Evolutionary conservation across 176 grass and related monocot genomes (phyloP), one percentile per base, ranked within the genome.

Genomic region (Oryza punctata): DNA sequence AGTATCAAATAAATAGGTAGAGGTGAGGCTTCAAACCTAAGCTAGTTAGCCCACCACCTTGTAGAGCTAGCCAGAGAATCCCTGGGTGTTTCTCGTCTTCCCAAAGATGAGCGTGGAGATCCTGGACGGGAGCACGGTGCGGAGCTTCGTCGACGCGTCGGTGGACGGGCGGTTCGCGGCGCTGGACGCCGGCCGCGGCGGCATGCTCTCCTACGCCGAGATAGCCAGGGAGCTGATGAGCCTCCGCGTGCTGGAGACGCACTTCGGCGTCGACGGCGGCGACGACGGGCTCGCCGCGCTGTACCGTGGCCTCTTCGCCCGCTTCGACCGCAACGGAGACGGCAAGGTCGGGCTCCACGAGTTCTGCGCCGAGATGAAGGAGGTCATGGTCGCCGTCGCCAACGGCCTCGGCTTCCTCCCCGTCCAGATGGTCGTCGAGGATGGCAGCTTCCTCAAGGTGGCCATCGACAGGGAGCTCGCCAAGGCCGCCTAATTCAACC

Each of bases 401-500:
- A 85, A 77, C 27, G 93, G 90, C 24, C 73, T 91, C 1, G 92
- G 83, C 0, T 87, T 87, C 67, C 19, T 94, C 7, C 92, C 92
- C 16, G 84, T 94, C 44, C 92, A 94, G 75, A 94, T 94, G 89
- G 89, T 94, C 59, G 76, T 91, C 18, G 86, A 94, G 76, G 89
- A 94, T 49, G 92, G 86, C 76, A 94, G 92, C 84, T 94, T 94
- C 69, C 87, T 94, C 44, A 94, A 91, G 76, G 54, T 60, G 9
- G 89, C 92, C 29, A 70, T 94, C 59, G 92, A 94, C 52, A 88
- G 85, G 78, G 92, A 91, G 82, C 44, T 82, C 63, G 76, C 86
- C 3, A 79, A 63, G n/a, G 79, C 78, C 1, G 68, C 78, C 9
- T 74, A 11, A 70, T 37, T 52, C 14, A 47, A 47, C 45, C 2